These are phyloP conservation scores for Beauveria asiatica DNA, from an alignment of 2,329 filamentous ascomycete species.

Conservation along the genomic window DNA sequence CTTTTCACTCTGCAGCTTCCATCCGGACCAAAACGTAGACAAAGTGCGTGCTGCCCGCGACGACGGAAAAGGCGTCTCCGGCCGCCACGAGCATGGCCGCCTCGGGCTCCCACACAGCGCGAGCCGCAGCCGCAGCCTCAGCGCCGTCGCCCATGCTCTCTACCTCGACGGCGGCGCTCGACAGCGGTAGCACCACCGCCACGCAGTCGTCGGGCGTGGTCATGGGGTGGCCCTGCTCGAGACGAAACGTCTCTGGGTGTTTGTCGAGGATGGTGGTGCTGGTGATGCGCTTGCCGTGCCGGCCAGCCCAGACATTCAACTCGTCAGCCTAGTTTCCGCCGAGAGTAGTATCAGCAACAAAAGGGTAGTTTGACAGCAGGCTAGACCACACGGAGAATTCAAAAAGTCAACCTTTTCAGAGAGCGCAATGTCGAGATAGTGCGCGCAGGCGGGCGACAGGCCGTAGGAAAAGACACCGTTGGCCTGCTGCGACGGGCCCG, in stretches of 20 bases:
- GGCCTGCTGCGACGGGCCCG: not conserved
- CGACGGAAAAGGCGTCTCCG: not conserved
- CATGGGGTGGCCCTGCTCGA: not conserved
- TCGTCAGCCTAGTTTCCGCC: not conserved
- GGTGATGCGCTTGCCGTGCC: not conserved
- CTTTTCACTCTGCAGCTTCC: not conserved
- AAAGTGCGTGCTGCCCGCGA: not conserved
- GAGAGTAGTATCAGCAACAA: not conserved
- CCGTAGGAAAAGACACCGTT: not conserved
- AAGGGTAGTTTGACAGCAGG: not conserved
- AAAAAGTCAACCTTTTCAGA: not conserved
- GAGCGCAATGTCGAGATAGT: conserved; percentile 4
- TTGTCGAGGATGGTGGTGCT: conserved; percentile 7
- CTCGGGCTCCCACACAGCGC: not conserved
- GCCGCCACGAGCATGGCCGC: not conserved
- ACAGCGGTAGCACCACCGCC: conserved; percentile 1
- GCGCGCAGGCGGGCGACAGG: not conserved
- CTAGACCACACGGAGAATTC: not conserved
- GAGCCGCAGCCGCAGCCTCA: too few relatives aligned
- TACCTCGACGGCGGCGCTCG: not conserved
- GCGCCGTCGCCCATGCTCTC: not conserved
- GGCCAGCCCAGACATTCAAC: not conserved
- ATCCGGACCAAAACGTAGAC: not conserved
- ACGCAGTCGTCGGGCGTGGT: not conserved
- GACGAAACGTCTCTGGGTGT: conserved; percentile 4